Evolutionary conservation across 1,284 basidiomycete genomes (phyloP).

Genomic region (Schizophyllum amplum): DNA sequence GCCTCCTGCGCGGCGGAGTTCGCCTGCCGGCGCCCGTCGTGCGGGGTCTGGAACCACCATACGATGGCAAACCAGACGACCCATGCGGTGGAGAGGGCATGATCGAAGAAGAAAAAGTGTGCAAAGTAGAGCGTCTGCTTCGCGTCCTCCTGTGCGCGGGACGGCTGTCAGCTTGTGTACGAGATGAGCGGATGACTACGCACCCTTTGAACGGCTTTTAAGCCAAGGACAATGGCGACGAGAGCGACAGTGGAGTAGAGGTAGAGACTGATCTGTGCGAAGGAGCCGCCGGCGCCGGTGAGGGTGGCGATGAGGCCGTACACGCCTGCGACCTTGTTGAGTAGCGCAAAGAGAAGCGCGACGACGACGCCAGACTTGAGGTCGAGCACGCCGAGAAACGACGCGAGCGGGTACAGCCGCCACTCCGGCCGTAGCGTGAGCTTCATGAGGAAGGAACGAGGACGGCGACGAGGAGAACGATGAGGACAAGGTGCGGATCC

Average conservation of each 20-base stretch:
- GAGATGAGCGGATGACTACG: slow-evolving; percentile 11
- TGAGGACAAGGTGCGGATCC: too few species aligned
- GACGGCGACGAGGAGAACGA: neutral
- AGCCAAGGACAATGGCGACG: slow-evolving; percentile 81
- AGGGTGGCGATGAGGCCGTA: slow-evolving; percentile 93
- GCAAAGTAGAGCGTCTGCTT: slow-evolving; percentile 83
- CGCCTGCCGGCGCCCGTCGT: slow-evolving; percentile 75
- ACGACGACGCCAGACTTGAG: slow-evolving; percentile 86
- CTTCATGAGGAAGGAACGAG: slow-evolving; percentile 45
- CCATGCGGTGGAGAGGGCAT: slow-evolving; percentile 89
- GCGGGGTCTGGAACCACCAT: slow-evolving; percentile 89
- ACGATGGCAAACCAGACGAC: slow-evolving; percentile 82
- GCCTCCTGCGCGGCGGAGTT: slow-evolving; percentile 85
- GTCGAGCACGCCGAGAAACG: slow-evolving; percentile 79
- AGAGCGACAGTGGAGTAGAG: slow-evolving; percentile 87
- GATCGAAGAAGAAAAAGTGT: slow-evolving; percentile 89
- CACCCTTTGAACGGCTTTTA: slow-evolving; percentile 80
- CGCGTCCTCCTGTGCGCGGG: slow-evolving; percentile 66
- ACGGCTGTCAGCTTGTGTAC: slow-evolving; percentile 5
- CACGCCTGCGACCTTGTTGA: slow-evolving; percentile 97
- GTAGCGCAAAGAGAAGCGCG: slow-evolving; percentile 80
- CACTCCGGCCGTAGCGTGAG: slow-evolving; percentile 73
- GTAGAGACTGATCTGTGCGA: slow-evolving; percentile 88
- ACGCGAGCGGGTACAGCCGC: slow-evolving; percentile 70
- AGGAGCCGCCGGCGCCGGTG: slow-evolving; percentile 78